Conservation (phyloP, 345 rosid species). For the Arabis hirsuta region DNA sequence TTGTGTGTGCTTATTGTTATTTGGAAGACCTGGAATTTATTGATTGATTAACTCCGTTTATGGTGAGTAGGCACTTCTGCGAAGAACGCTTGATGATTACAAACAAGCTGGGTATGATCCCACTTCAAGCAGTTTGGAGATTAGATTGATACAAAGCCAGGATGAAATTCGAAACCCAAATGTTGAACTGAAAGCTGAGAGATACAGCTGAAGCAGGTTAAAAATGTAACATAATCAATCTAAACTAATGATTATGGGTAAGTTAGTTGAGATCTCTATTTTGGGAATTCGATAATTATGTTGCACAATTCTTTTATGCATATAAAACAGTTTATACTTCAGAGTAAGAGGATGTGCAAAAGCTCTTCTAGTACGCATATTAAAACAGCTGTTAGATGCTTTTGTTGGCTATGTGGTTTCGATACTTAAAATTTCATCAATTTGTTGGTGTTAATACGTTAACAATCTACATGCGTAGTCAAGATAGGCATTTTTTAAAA, state of each 20-base stretch:
- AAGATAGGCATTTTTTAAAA: background rate
- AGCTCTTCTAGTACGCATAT: background rate
- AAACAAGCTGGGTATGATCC: conserved; percentile 60
- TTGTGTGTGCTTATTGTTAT: conserved; percentile 11
- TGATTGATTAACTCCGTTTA: conserved; percentile 20
- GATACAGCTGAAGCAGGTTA: conserved; percentile 45
- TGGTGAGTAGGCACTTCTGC: conserved; percentile 66
- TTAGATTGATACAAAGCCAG: conserved; percentile 91
- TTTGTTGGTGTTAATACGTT: background rate
- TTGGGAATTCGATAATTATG: conserved; percentile 21
- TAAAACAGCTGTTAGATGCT: background rate
- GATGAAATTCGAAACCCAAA: conserved; percentile 82
- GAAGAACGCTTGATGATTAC: conserved; percentile 78
- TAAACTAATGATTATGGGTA: conserved; percentile 18
- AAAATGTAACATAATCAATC: conserved; percentile 35
- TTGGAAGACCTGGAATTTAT: background rate
- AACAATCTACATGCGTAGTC: background rate
- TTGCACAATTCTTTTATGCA: conserved; percentile 33
- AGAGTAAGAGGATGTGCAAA: conserved; percentile 13
- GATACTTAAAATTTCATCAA: background rate
- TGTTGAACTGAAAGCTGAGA: conserved; percentile 52
- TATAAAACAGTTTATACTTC: conserved; percentile 34
- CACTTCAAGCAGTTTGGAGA: conserved; percentile 84
- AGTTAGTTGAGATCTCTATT: conserved; percentile 32
- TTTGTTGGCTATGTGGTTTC: background rate